Percentiles rank a stretch among this genome's conserved stretches.
These are phyloP conservation scores for Pleomassaria siparia DNA, from an alignment of 2,329 filamentous ascomycete species.

Conservation along the genomic window DNA sequence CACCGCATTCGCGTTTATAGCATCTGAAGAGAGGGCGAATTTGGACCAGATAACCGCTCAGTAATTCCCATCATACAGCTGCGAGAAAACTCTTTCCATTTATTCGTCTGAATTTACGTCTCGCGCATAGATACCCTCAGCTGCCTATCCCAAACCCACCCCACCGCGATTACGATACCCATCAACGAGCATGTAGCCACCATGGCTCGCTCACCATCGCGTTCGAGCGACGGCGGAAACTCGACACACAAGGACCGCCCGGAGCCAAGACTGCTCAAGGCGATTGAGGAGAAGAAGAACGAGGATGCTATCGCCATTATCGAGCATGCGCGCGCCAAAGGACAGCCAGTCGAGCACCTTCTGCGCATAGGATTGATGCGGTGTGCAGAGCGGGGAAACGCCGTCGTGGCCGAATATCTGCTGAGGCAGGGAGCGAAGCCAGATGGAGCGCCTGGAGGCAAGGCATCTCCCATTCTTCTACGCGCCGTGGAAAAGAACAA, in stretches of 20 bases:
- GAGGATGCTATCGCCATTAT: slow-evolving; percentile 38
- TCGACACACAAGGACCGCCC: slow-evolving; percentile 29
- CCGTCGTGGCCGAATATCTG: slow-evolving; percentile 33
- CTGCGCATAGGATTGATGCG: slow-evolving; percentile 41
- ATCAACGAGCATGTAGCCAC: slow-evolving; percentile 11
- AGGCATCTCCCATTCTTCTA: slow-evolving; percentile 33
- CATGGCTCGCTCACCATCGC: slow-evolving; percentile 40
- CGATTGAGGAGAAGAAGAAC: slow-evolving; percentile 30
- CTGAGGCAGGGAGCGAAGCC: slow-evolving; percentile 37
- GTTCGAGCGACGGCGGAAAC: slow-evolving; percentile 39
- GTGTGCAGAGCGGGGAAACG: slow-evolving; percentile 36
- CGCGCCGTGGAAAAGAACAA: slow-evolving; percentile 36
- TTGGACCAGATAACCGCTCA: neutral
- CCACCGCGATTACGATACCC: slow-evolving; percentile 2
- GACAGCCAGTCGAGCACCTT: slow-evolving; percentile 36
- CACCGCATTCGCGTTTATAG: neutral
- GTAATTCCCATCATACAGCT: neutral
- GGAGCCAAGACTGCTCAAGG: slow-evolving; percentile 39
- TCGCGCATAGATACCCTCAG: neutral
- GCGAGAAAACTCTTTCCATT: neutral
- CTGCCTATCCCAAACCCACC: neutral
- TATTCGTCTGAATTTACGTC: neutral
- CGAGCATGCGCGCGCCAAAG: slow-evolving; percentile 34
- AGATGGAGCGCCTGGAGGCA: slow-evolving; percentile 34
- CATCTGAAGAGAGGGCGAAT: neutral